Percentiles rank a stretch among this genome's conserved stretches.
Conservation (phyloP, 371 early-diverging fungal species). For the Umbelopsis sp. region DNA sequence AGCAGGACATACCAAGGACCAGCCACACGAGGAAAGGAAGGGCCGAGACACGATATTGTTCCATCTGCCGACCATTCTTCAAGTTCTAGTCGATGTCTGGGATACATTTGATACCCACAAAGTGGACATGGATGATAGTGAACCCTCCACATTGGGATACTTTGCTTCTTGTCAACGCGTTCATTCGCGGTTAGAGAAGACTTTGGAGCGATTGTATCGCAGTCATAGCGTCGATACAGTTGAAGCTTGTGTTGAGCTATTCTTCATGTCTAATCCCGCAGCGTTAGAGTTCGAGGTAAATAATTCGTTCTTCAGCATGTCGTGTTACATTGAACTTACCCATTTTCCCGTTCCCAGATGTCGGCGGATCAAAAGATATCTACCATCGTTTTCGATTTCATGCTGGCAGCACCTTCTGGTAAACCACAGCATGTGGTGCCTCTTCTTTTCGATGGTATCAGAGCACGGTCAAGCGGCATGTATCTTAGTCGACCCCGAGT, state of each 20-base stretch:
- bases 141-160: neutral
- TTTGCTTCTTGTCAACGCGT: neutral
- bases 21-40: slow-evolving; percentile 30
- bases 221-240: slow-evolving; percentile 60
- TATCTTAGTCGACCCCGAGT: slow-evolving; percentile 35
- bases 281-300: slow-evolving; percentile 45
- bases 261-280: slow-evolving; percentile 62
- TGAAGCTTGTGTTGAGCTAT: slow-evolving; percentile 67
- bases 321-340: neutral
- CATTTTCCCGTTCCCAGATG: neutral
- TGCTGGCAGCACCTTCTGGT: slow-evolving; percentile 54
- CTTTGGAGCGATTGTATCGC: slow-evolving; percentile 63
- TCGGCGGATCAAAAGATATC: slow-evolving; percentile 11
- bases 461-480: slow-evolving; percentile 59
- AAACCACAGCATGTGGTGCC: slow-evolving; percentile 60
- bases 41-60: slow-evolving; percentile 55
- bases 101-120: slow-evolving; percentile 12
- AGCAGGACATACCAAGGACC: slow-evolving; percentile 28
- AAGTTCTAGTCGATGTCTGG: slow-evolving; percentile 59
- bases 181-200: slow-evolving; percentile 42
- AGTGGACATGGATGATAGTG: neutral
- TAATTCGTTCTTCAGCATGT: neutral
- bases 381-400: slow-evolving; percentile 47
- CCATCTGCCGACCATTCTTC: slow-evolving; percentile 57
- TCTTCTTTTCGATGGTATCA: slow-evolving; percentile 57